Evolutionary conservation across 176 grass and related monocot genomes (phyloP), one percentile per base, ranked within the genome.

Genomic region (Guadua angustifolia): DNA sequence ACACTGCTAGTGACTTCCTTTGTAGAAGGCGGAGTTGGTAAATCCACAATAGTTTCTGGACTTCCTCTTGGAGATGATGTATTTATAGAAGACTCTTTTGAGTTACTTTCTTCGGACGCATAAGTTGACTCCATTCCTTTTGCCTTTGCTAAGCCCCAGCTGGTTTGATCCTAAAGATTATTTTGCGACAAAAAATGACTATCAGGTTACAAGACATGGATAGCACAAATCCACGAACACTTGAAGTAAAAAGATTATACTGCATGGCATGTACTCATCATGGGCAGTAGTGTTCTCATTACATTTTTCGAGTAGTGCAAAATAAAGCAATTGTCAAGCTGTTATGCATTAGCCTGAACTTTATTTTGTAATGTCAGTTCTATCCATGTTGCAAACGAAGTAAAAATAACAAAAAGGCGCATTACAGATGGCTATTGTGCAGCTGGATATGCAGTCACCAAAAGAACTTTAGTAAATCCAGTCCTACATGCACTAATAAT

Each of bases 41-140:
- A 77, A 70, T 88, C 74, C 26, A 5, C 21, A 57, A 25, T 79
- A 79, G 13, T 40, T 86, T 77, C 88, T 64, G 74, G 57, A 80
- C 24, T 55, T 91, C 79, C 86, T 88, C 58, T 51, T 29, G 74
- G 47, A 94, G 67, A 53, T 38, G 51, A 78, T 68, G 73, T 72
- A 72, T 66, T 76, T 75, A 69, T 46, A 71, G 17, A 79, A 72
- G 53, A 49, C 21, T 88, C 82, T 71, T 84, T 74, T 38, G 69
- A 84, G 50, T 69, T 79, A 69, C 60, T 83, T 83, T 90, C 74
- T 79, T 79, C 75, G 4, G 84, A 73, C 24, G 39, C 73, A 68
- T 67, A 46, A 45, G 22, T 83, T 1, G 33, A 69, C 13, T 84
- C 84, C 89, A 87, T 90, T 61, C 35, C 69, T 81, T 46, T 57